Conservation (phyloP, 164 flowering plant species). For the Tinospora cordifolia region DNA sequence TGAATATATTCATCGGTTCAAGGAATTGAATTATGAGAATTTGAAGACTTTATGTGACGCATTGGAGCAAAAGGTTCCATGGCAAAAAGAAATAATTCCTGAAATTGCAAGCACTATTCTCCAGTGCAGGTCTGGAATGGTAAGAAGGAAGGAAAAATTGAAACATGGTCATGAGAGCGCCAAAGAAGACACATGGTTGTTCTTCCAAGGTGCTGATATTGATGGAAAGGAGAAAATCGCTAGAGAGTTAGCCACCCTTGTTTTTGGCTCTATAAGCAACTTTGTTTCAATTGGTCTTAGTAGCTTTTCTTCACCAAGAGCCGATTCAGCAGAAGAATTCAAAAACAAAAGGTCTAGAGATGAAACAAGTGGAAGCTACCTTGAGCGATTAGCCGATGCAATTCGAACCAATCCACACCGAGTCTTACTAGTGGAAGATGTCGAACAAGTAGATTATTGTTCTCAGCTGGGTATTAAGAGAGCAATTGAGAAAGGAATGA, state of each 20-base stretch:
- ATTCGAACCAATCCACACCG: constrained; percentile 53
- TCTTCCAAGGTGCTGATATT: constrained; percentile 67
- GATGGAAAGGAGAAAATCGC: constrained; percentile 67
- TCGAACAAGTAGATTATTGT: constrained; percentile 64
- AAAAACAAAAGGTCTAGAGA: constrained; percentile 63
- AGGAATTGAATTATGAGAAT: constrained; percentile 55
- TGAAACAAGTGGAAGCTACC: constrained; percentile 53
- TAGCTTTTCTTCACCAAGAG: constrained; percentile 55
- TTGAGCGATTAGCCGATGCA: constrained; percentile 60
- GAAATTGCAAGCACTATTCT: constrained; percentile 65
- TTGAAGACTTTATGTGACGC: constrained; percentile 50
- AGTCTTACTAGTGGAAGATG: constrained; percentile 68
- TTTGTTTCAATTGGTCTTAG: constrained; percentile 51
- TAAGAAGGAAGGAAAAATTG: constrained; percentile 38
- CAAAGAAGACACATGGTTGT: constrained; percentile 88
- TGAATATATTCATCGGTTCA: constrained; percentile 36
- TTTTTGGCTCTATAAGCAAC: constrained; percentile 57
- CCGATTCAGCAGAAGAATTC: constrained; percentile 50
- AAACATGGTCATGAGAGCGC: constrained; percentile 11
- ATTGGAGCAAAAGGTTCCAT: constrained; percentile 70
- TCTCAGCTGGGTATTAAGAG: constrained; percentile 65
- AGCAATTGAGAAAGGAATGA: constrained; percentile 62
- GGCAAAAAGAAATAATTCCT: constrained; percentile 62
- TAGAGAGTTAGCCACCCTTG: constrained; percentile 58
- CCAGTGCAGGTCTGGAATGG: constrained; percentile 68